Evolutionary conservation across 495 filamentous ascomycete species (phyloP).

Genomic region (Tetracladium marchalianum): DNA sequence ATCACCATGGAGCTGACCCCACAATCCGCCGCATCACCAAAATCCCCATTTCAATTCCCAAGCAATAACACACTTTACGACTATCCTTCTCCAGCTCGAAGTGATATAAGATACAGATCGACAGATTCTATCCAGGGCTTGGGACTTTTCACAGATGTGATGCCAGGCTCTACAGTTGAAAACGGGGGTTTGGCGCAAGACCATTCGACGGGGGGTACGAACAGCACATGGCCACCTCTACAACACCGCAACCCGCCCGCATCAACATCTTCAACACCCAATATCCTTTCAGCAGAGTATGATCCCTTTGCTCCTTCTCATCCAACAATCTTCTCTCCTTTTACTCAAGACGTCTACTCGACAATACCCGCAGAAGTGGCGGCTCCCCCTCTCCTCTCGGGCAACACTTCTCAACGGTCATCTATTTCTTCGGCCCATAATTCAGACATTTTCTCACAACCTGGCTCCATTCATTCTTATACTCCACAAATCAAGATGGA

Average conservation of each 20-base stretch:
- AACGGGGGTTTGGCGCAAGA: slow-evolving; percentile 6
- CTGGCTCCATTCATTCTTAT: slow-evolving; percentile 20
- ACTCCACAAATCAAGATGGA: slow-evolving; percentile 47
- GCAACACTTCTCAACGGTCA: slow-evolving; percentile 25
- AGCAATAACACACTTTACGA: slow-evolving; percentile 18
- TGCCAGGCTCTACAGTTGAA: slow-evolving; percentile 14
- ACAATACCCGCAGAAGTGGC: slow-evolving; percentile 23
- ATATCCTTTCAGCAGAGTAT: slow-evolving; percentile 41
- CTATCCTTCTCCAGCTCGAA: slow-evolving; percentile 22
- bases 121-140: slow-evolving; percentile 16
- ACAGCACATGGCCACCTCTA: slow-evolving; percentile 10
- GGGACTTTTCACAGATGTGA: slow-evolving; percentile 15
- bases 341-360: slow-evolving; percentile 38
- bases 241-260: slow-evolving; percentile 11
- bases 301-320: slow-evolving; percentile 40
- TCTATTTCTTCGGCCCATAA: slow-evolving; percentile 30
- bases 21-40: slow-evolving; percentile 17
- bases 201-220: slow-evolving; percentile 10
- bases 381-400: slow-evolving; percentile 19
- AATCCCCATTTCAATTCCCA: slow-evolving; percentile 16
- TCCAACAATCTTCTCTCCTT: slow-evolving; percentile 25
- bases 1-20: slow-evolving; percentile 21
- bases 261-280: slow-evolving; percentile 24
- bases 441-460: slow-evolving; percentile 27
- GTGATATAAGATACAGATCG: slow-evolving; percentile 14